Evolutionary conservation across 2,329 filamentous ascomycete genomes (phyloP), one percentile per base, ranked within the genome.

Genomic region (Diaporthe nobilis): DNA sequence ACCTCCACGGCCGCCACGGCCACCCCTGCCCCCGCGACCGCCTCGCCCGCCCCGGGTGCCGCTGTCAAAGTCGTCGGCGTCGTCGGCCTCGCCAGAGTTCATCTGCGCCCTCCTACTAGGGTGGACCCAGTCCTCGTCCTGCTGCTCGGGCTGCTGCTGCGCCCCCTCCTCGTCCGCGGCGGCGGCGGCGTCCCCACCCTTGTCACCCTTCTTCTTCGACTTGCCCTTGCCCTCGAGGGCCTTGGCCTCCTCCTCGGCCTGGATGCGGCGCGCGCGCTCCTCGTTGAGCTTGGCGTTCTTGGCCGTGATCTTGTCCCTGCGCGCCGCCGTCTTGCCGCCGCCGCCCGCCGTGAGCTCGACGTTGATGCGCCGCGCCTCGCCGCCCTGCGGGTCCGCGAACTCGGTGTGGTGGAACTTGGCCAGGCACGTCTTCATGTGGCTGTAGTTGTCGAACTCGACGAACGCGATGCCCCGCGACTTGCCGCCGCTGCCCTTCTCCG

Each of bases 321-420:
- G 89, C 74, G 88, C 86, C 78, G 92, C 88, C 61, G 91, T 94
- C 83, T 95, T 97, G 83, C 95, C 97, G 77, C 93, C 93, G 76
- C 96, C 96, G 71, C 96, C 96, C 76, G 94, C 96, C 90, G 95
- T 98, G 79, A 98, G 86, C 86, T 98, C 96, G 37, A 98, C 94
- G 82, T 98, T 98, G 81, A 98, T 97, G 85, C 93, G 94, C 80
- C 96, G 89, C 71, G 92, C 86, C 42, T 65, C 61, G 22, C 86
- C 83, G 71, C 74, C 74, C 22, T 85, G 77, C 78, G 87, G 86
- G 84, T 92, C 87, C 82, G 88, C 84, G 82, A 98, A 97, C 78
- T 89, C 89, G 76, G 92, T 94, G 86, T 98, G 96, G 85, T 98
- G 96, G 85, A 96, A 96, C 78, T 95, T 92, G 84, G 96, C 94